Percentiles rank a stretch among this genome's conserved stretches.
These are phyloP conservation scores for Urtica urens DNA, from an alignment of 306 rosid genomes.

Conservation along the genomic window DNA sequence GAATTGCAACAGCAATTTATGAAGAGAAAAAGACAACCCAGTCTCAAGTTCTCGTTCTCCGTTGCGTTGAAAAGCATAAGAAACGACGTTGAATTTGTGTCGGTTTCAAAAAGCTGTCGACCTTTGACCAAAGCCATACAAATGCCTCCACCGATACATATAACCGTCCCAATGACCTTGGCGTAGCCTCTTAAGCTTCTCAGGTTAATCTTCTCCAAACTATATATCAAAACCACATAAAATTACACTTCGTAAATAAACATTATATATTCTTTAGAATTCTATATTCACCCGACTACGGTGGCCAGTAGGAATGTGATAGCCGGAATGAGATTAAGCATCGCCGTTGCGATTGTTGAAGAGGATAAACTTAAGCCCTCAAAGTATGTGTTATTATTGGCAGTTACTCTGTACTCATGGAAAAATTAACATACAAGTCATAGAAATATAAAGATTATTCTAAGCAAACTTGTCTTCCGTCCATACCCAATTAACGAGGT, in stretches of 20 bases:
- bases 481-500: background rate
- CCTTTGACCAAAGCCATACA: conserved; percentile 2
- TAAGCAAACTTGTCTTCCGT: too few species aligned
- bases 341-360: conserved; percentile 7
- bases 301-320: conserved; percentile 1
- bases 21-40: conserved; percentile 19
- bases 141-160: conserved; percentile 3
- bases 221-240: background rate
- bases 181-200: conserved; percentile 2
- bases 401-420: background rate
- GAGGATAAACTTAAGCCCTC: conserved; percentile 2
- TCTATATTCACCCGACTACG: background rate
- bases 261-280: background rate
- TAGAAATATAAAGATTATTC: background rate
- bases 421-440: background rate
- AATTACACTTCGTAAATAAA: background rate
- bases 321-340: background rate
- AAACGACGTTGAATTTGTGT: background rate
- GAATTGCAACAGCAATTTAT: conserved; percentile 14
- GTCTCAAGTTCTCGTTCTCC: conserved; percentile 7
- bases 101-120: background rate
- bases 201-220: conserved; percentile 2
- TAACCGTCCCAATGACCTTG: background rate
- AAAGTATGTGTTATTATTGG: background rate
- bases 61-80: background rate